Evolutionary conservation across 2,329 filamentous ascomycete genomes (phyloP), one percentile per base, ranked within the genome.

Genomic region (Peltaster fructicola): DNA sequence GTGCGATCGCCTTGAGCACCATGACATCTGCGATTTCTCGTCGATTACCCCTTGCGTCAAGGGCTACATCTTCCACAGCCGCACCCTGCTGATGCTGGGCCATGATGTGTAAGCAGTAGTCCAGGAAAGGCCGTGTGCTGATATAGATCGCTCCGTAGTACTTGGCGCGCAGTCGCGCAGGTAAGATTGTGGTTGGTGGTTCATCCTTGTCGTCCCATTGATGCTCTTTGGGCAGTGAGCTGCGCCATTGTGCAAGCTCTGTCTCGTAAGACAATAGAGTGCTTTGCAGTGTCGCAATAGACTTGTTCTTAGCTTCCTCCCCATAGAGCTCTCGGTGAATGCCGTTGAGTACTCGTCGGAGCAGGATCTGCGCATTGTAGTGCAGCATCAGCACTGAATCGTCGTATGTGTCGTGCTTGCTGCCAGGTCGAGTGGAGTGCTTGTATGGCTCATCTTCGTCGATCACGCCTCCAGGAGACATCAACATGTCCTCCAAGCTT

Each of bases 141-240:
- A 95, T 84, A 33, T 90, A 82, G 35, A 76, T 68, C 0, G 81
- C 84, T 11, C 88, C 88, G 60, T 85, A 95, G 50, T 88, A 95
- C 49, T 98, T 95, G 8, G 79, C 88, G 20, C 85, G 73, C 32
- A 95, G 60, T 12, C 88, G 69, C 15, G 85, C 85, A 8, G 69
- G 61, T 9, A 93, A 69, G 31, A 95, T 82, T 23, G 92, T 72
- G 1, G 44, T 49, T 0, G 82, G 67, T 1, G 81, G 80, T 4
- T 62, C 60, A 27, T 91, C 79, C 2, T 60, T 51, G 31, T 81
- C 75, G 3, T 63, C 46, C 59, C 75, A 79, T 27, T 52, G 51
- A 65, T 85, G 42, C 3, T 41, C 30, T 2, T 48, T 34, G 1
- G 62, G 61, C 4, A 70, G 51, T 8, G 54, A 50, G n/a, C 38